A percentile compares a stretch with the other conserved stretches of the same genome.
phyloP scores from a whole-genome alignment of 257 asterid genomes.

The Avicennia marina region DNA sequence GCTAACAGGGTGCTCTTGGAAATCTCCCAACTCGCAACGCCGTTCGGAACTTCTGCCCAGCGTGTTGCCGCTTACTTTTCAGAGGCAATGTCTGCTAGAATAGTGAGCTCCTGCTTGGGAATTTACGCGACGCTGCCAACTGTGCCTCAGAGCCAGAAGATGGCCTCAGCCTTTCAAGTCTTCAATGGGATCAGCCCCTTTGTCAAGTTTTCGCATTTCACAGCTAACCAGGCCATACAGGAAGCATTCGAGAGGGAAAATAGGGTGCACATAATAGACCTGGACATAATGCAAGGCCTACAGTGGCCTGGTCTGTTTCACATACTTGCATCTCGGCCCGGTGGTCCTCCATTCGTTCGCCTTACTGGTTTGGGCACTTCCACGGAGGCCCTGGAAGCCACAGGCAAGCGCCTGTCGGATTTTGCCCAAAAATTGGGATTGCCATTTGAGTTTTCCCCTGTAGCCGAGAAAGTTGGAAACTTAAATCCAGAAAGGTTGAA shows the following conservation, averaged over 20 bases:
- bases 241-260: slow-evolving; percentile 95
- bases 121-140: slow-evolving; percentile 70
- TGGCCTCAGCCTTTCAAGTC: slow-evolving; percentile 85
- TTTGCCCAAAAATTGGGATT: slow-evolving; percentile 82
- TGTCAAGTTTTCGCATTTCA: slow-evolving; percentile 89
- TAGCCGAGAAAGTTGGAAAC: slow-evolving; percentile 84
- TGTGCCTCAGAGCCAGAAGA: slow-evolving; percentile 62
- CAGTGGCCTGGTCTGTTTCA: slow-evolving; percentile 99
- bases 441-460: slow-evolving; percentile 78
- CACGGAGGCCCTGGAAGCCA: slow-evolving; percentile 78
- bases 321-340: slow-evolving; percentile 80
- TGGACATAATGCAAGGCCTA: slow-evolving; percentile 94
- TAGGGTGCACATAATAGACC: slow-evolving; percentile 90
- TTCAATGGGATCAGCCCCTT: slow-evolving; percentile 96
- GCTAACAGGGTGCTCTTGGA: slow-evolving; percentile 77
- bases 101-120: slow-evolving; percentile 84
- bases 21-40: slow-evolving; percentile 85
- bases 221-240: slow-evolving; percentile 95
- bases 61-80: slow-evolving; percentile 99
- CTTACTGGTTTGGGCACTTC: slow-evolving; percentile 90
- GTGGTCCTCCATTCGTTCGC: slow-evolving; percentile 91
- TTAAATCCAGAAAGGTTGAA: slow-evolving; percentile 60
- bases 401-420: slow-evolving; percentile 86
- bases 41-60: slow-evolving; percentile 94
- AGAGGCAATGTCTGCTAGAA: slow-evolving; percentile 89